Evolutionary conservation across 78 protist species (phyloP).

Genomic region (Guillardia theta): DNA sequence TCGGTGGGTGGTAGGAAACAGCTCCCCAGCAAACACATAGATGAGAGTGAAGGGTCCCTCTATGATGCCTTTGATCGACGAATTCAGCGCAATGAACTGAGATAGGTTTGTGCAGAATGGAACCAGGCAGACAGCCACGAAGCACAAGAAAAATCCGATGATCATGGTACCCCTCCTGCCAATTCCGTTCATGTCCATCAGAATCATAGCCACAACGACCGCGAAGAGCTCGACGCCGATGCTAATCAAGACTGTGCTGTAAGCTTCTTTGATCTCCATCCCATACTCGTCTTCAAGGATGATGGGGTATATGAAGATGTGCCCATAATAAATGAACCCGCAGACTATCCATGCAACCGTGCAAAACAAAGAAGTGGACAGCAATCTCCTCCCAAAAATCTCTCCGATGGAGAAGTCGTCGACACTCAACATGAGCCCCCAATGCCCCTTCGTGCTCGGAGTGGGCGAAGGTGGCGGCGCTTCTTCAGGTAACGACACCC

Average conservation of each 20-base stretch:
- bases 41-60: neutral
- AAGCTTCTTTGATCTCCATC: neutral
- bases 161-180: neutral
- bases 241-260: neutral
- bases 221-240: neutral
- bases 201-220: neutral
- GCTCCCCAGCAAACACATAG: neutral
- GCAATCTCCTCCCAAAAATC: too few species aligned
- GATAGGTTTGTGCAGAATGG: neutral
- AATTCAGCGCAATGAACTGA: neutral
- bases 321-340: neutral
- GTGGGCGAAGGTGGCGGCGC: too few species aligned
- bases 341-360: neutral
- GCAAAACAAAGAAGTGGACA: too few species aligned
- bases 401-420: too few species aligned
- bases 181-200: neutral
- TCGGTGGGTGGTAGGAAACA: neutral
- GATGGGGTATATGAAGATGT: neutral
- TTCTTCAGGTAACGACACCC: too few species aligned
- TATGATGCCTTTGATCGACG: neutral
- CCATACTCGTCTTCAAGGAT: neutral
- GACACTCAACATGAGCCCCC: too few species aligned
- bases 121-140: neutral
- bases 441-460: too few species aligned
- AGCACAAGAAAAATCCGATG: neutral